Percentiles rank a stretch among this genome's conserved stretches.
These are phyloP conservation scores for Talaromyces islandicus DNA, from an alignment of 2,329 filamentous ascomycete species.

Conservation along the genomic window DNA sequence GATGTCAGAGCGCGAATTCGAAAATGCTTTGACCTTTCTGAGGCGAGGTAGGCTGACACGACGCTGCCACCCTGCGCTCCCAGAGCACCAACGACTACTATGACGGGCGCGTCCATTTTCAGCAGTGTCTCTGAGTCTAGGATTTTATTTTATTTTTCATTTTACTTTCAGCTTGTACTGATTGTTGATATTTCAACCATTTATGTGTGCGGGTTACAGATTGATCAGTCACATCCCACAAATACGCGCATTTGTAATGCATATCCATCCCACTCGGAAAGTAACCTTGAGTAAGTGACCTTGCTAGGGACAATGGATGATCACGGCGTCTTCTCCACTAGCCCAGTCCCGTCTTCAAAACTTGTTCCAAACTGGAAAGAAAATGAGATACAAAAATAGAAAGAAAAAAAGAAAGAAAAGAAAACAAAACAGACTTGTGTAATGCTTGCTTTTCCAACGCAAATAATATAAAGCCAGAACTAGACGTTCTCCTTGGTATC, in stretches of 20 bases:
- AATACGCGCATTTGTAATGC: not conserved
- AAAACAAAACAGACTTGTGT: not conserved
- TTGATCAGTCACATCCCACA: not conserved
- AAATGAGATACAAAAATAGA: not conserved
- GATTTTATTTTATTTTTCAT: too few relatives aligned
- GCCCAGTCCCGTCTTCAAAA: not conserved
- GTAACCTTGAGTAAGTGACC: too few relatives aligned
- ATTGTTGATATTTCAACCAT: not conserved
- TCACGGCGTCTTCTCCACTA: not conserved
- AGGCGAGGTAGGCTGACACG: not conserved
- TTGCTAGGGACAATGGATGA: not conserved
- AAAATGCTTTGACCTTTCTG: not conserved
- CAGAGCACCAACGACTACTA: not conserved
- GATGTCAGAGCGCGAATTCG: not conserved
- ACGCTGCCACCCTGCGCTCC: not conserved
- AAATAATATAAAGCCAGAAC: not conserved
- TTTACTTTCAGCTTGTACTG: too few relatives aligned
- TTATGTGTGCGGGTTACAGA: not conserved
- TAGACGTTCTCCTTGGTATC: not conserved
- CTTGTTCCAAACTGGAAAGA: not conserved
- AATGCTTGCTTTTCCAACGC: not conserved
- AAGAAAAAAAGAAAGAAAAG: not conserved
- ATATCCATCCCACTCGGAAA: not conserved
- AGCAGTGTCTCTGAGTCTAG: too few relatives aligned
- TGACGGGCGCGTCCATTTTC: not conserved